These are phyloP conservation scores for Eucalyptus shirleyi DNA, from an alignment of 345 rosid species.

Conservation along the genomic window DNA sequence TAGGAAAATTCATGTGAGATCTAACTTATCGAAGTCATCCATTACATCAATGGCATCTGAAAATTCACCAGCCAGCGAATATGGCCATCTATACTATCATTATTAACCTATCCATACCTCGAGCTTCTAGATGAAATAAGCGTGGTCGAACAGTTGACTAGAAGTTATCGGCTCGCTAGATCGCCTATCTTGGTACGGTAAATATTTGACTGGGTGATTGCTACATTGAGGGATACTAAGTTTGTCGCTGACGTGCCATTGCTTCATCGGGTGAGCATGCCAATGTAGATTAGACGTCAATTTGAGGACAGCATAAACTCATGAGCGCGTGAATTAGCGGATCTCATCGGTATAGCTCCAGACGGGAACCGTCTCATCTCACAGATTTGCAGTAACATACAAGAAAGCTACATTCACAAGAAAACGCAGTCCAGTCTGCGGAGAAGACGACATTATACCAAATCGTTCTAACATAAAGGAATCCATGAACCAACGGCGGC, in stretches of 20 bases:
- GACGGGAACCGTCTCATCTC: not conserved
- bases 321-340: not conserved
- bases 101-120: not conserved
- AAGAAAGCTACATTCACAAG: not conserved
- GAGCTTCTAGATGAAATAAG: not conserved
- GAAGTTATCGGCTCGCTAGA: not conserved
- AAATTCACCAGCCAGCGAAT: not conserved
- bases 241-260: rapidly evolving
- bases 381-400: not conserved
- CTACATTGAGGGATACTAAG: not conserved
- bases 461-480: not conserved
- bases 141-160: not conserved
- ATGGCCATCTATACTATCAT: not conserved
- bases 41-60: not conserved
- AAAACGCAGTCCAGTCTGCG: not conserved
- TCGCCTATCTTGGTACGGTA: not conserved
- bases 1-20: not conserved
- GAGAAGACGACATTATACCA: not conserved
- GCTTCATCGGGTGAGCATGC: not conserved
- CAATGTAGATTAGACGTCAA: not conserved
- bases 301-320: not conserved
- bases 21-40: not conserved
- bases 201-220: not conserved
- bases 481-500: not conserved
- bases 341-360: not conserved